phyloP scores from a whole-genome alignment of 768 basidiomycete genomes.

The Phlegmacium glaucopus region DNA sequence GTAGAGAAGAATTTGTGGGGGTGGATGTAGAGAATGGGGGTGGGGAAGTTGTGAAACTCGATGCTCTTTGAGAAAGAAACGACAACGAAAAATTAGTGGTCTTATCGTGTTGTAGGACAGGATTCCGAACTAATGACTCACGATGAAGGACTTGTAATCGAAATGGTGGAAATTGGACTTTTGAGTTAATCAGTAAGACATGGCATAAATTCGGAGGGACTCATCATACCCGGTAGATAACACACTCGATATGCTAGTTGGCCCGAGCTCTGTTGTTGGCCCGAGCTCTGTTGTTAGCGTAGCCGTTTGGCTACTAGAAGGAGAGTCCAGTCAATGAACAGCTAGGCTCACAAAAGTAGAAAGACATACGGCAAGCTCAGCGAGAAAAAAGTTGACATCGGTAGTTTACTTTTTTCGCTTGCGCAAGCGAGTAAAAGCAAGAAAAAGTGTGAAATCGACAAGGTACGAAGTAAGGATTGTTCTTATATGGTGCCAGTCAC shows the following conservation, averaged over 20 bases:
- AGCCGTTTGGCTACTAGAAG: background rate
- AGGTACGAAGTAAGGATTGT: too few species aligned
- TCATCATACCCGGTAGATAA: too few species aligned
- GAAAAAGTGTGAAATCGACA: too few species aligned
- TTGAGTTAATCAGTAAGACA: background rate
- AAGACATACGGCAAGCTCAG: slow-evolving; percentile 1
- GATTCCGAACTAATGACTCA: background rate
- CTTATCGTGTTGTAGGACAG: background rate
- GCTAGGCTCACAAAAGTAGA: background rate
- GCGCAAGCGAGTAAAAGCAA: too few species aligned
- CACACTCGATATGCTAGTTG: background rate
- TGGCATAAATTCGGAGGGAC: background rate
- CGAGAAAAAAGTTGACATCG: too few species aligned
- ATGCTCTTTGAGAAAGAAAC: background rate
- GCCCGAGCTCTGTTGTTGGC: too few species aligned
- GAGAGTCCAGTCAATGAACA: background rate
- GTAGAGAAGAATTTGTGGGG: slow-evolving; percentile 1
- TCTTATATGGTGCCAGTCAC: too few species aligned
- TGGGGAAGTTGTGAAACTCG: slow-evolving; percentile 2
- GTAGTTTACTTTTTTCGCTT: too few species aligned
- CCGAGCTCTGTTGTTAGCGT: too few species aligned
- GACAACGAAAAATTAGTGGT: background rate
- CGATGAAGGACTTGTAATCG: slow-evolving; percentile 6
- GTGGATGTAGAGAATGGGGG: slow-evolving; percentile 5
- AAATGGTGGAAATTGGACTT: background rate